Percentiles rank a stretch among this genome's conserved stretches.
phyloP scores from a whole-genome alignment of 257 asterid species.

The Plantago elongata region DNA sequence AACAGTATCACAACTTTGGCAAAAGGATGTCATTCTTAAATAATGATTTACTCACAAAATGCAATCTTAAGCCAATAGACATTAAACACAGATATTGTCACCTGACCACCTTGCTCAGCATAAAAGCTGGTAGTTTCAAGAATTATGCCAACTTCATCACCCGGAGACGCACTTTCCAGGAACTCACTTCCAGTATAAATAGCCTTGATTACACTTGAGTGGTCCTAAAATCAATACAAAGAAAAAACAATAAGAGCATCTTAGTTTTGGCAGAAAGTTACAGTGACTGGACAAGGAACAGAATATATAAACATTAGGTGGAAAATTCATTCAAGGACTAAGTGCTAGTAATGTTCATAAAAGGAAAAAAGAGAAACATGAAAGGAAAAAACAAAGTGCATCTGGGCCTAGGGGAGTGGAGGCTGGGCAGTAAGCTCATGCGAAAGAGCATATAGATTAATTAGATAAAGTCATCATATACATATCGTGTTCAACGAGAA shows the following conservation, averaged over 20 bases:
- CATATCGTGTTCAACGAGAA: no score
- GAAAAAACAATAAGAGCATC: constrained; percentile 11
- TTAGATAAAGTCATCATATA: no score
- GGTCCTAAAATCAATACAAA: constrained; percentile 49
- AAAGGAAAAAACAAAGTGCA: no score
- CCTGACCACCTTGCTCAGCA: constrained; percentile 99
- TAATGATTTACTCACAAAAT: neutral
- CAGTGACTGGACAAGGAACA: constrained; percentile 2
- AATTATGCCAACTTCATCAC: constrained; percentile 76
- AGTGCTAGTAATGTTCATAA: neutral
- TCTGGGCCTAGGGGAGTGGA: no score
- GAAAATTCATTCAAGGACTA: neutral
- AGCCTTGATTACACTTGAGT: constrained; percentile 77
- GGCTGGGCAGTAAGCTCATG: no score
- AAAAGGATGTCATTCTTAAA: neutral
- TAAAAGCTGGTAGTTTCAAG: constrained; percentile 87
- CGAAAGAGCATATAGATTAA: no score
- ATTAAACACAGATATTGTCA: constrained; percentile 21
- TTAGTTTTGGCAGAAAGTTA: no score
- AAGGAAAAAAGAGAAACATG: no score
- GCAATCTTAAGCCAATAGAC: neutral
- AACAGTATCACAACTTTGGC: no score
- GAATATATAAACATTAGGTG: neutral
- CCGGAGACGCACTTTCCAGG: constrained; percentile 56
- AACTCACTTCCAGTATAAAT: constrained; percentile 75